Percentiles rank a stretch among this genome's conserved stretches.
These are phyloP conservation scores for Saccharomyces eubayanus DNA, from an alignment of 805 yeast species.

Conservation along the genomic window DNA sequence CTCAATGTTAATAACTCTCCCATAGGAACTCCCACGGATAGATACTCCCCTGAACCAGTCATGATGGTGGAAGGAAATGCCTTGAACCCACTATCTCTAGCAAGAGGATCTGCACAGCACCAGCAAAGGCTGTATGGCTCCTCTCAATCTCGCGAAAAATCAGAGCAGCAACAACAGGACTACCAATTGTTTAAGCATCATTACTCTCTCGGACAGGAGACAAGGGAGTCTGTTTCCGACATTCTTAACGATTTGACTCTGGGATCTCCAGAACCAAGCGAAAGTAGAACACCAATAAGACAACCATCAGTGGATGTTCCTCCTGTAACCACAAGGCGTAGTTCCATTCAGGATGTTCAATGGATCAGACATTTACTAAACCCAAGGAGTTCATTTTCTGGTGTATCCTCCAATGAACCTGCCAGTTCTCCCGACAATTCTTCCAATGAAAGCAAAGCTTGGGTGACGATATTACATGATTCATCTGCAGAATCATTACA, in stretches of 20 bases:
- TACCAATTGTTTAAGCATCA: conserved; percentile 23
- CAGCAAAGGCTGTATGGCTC: background rate
- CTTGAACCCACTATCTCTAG: background rate
- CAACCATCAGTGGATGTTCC: conserved; percentile 4
- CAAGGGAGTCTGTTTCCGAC: conserved; percentile 17
- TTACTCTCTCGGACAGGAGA: conserved; percentile 21
- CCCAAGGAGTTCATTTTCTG: conserved; percentile 32
- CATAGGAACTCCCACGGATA: conserved; percentile 12
- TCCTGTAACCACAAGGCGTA: conserved; percentile 14
- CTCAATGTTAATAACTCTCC: conserved; percentile 9
- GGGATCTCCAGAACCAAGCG: background rate
- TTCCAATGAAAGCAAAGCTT: conserved; percentile 8
- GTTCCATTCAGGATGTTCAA: conserved; percentile 29
- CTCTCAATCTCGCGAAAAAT: background rate
- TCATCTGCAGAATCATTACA: conserved; percentile 14
- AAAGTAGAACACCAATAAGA: background rate
- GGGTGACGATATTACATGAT: conserved; percentile 26
- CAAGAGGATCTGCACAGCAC: background rate
- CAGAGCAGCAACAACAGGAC: conserved; percentile 4
- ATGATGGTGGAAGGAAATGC: background rate
- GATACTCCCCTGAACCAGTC: background rate
- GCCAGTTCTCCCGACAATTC: background rate
- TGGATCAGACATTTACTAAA: conserved; percentile 28
- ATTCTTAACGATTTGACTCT: conserved; percentile 15
- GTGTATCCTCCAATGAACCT: conserved; percentile 20